phyloP scores from a whole-genome alignment of 2,329 filamentous ascomycete species.

The Microdochium bolleyi region DNA sequence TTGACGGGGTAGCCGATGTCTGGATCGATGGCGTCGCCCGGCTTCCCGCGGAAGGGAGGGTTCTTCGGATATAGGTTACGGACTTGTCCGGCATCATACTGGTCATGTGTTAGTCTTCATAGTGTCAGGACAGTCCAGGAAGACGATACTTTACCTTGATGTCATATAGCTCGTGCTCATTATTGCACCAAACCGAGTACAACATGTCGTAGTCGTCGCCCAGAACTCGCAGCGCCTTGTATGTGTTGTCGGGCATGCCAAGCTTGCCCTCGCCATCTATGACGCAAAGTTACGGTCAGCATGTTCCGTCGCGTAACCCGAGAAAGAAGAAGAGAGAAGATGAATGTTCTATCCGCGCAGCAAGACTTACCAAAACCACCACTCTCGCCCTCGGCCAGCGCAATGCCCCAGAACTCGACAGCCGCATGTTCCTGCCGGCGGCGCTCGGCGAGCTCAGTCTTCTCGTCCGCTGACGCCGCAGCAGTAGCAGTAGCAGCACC shows the following conservation, averaged over 20 bases:
- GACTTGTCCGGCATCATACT: conserved; percentile 45
- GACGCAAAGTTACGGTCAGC: neutral
- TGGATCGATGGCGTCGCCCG: neutral
- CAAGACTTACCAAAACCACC: conserved; percentile 15
- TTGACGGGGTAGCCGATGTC: conserved; percentile 15
- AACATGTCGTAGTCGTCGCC: conserved; percentile 49
- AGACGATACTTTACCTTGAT: conserved; percentile 36
- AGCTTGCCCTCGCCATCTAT: neutral
- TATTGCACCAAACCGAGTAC: conserved; percentile 63
- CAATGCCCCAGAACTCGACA: conserved; percentile 31
- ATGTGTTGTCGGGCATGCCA: conserved; percentile 39
- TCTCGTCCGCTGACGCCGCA: conserved; percentile 6
- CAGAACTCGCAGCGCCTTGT: conserved; percentile 51
- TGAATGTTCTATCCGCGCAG: too few species aligned
- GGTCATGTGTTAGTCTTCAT: neutral
- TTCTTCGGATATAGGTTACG: conserved; percentile 27
- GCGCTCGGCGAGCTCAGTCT: conserved; percentile 1
- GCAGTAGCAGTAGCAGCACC: conserved; percentile 24
- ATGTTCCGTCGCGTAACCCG: neutral
- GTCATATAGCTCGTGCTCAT: conserved; percentile 60
- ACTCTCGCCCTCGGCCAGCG: conserved; percentile 11
- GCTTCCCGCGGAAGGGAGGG: neutral
- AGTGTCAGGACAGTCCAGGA: neutral
- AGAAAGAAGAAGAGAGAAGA: neutral
- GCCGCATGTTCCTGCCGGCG: conserved; percentile 29